Evolutionary conservation across 78 protist genomes (phyloP), one percentile per base, ranked within the genome.

Genomic region (Dictyostelium brefeldianum): DNA sequence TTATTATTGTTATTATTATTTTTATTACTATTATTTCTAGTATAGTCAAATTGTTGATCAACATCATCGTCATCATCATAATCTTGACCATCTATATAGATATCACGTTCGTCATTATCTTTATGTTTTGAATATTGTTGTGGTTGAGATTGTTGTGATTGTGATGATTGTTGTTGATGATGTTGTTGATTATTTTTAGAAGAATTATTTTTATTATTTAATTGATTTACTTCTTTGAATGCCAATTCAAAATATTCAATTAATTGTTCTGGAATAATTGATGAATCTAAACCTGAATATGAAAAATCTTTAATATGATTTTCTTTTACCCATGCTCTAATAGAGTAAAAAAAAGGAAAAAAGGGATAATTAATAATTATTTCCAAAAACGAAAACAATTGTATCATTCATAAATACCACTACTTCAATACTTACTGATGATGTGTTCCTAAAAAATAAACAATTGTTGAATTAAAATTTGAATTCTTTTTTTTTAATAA

Each of bases 381-480:
- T n/a, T n/a, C n/a, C n/a, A n/a, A n/a, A n/a, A n/a, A n/a, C n/a
- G n/a, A n/a, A n/a, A n/a, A n/a, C n/a, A n/a, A n/a, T n/a, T n/a
- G n/a, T n/a, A n/a, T n/a, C n/a, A n/a, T n/a, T n/a, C n/a, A n/a
- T n/a, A n/a, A n/a, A n/a, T n/a, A n/a, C n/a, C n/a, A n/a, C n/a
- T n/a, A n/a, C n/a, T n/a, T n/a, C n/a, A n/a, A n/a, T n/a, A 85
- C 77, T 29, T 85, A 85, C 92, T 54, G 15, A 53, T 41, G 17
- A 64, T 77, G 82, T 48, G 43, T 47, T 4, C 92, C 92, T 75
- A 85, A 85, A 29, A 85, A 77, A 41, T 73, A 57, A 17, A 84
- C 65, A n/a, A 84, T 71, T 47, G 46, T 18, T 20, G 83, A 73
- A 74, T 84, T 78, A 36, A 36, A 36, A 36, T 36, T 36, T 73